These are phyloP conservation scores for Cucumis variabilis DNA, from an alignment of 331 rosid genomes.

Conservation along the genomic window DNA sequence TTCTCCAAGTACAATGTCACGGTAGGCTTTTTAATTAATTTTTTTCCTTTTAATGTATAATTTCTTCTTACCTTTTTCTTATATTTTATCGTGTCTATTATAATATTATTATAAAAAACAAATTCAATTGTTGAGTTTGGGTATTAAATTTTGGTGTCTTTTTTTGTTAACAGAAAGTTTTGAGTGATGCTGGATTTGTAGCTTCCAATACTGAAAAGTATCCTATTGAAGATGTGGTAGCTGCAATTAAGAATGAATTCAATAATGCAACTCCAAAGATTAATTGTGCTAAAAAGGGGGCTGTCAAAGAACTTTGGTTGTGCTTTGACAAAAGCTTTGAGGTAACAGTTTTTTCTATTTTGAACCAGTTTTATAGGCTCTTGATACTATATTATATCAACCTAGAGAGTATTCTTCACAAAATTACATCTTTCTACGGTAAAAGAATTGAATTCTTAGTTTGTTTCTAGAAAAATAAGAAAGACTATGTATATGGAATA, in stretches of 20 bases:
- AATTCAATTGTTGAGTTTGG: not conserved
- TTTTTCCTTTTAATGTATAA: too few relatives aligned
- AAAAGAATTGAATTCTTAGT: too few relatives aligned
- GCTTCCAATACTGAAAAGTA: constrained; percentile 24
- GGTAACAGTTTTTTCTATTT: too few relatives aligned
- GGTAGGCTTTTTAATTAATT: not conserved
- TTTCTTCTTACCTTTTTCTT: too few relatives aligned
- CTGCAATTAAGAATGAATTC: constrained; percentile 1
- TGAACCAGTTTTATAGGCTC: too few relatives aligned
- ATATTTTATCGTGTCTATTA: not conserved
- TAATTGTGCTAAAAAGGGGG: constrained; percentile 14
- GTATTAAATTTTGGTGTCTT: not conserved
- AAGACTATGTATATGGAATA: too few relatives aligned
- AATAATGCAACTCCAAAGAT: constrained; percentile 25
- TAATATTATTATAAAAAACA: too few relatives aligned
- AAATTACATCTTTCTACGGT: too few relatives aligned
- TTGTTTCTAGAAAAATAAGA: too few relatives aligned
- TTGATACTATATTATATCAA: too few relatives aligned
- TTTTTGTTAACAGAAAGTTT: not conserved
- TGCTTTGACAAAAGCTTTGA: constrained; percentile 24
- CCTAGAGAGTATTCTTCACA: too few relatives aligned
- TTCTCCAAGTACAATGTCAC: constrained; percentile 30
- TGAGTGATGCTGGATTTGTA: constrained; percentile 24
- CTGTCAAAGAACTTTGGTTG: constrained; percentile 19
- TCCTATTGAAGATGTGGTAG: not conserved